Percentiles rank a stretch among this genome's conserved stretches.
These are phyloP conservation scores for Dothideomycetes sp. DNA, from an alignment of 2,329 filamentous ascomycete genomes.

Conservation along the genomic window DNA sequence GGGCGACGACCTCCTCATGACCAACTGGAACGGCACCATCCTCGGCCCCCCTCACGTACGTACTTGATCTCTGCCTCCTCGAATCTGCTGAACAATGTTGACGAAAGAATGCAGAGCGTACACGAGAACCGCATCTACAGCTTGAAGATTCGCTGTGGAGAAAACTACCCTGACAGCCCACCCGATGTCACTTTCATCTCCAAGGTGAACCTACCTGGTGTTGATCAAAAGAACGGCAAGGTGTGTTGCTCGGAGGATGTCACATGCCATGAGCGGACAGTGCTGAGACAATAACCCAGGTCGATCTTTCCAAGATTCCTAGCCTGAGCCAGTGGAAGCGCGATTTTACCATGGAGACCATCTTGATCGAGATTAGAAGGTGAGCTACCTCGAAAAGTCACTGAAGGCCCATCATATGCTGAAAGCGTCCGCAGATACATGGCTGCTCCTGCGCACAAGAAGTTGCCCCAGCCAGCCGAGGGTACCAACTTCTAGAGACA, in stretches of 20 bases:
- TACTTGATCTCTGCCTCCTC: slow-evolving; percentile 17
- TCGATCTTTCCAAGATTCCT: slow-evolving; percentile 74
- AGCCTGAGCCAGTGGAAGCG: slow-evolving; percentile 86
- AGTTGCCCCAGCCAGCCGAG: slow-evolving; percentile 86
- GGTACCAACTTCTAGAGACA: slow-evolving; percentile 52
- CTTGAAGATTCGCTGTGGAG: slow-evolving; percentile 90
- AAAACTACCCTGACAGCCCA: slow-evolving; percentile 78
- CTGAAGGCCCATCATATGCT: no score
- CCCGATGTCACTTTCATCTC: slow-evolving; percentile 88
- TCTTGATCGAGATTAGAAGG: slow-evolving; percentile 78
- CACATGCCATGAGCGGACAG: not conserved
- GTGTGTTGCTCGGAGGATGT: slow-evolving; percentile 32
- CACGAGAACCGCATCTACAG: slow-evolving; percentile 99
- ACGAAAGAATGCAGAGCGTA: slow-evolving; percentile 54
- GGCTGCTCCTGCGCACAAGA: slow-evolving; percentile 86
- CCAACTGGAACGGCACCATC: slow-evolving; percentile 97
- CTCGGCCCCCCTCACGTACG: slow-evolving; percentile 90
- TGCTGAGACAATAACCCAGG: slow-evolving; percentile 36
- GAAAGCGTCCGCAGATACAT: slow-evolving; percentile 58
- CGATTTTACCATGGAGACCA: slow-evolving; percentile 90
- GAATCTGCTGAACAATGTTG: not conserved
- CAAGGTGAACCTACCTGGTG: slow-evolving; percentile 92
- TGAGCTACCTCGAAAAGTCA: slow-evolving; percentile 28
- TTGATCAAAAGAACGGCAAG: slow-evolving; percentile 68
- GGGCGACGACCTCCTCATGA: slow-evolving; percentile 91